Evolutionary conservation across 2,329 filamentous ascomycete genomes (phyloP), one percentile per base, ranked within the genome.

Genomic region (Pezicula radicicola): DNA sequence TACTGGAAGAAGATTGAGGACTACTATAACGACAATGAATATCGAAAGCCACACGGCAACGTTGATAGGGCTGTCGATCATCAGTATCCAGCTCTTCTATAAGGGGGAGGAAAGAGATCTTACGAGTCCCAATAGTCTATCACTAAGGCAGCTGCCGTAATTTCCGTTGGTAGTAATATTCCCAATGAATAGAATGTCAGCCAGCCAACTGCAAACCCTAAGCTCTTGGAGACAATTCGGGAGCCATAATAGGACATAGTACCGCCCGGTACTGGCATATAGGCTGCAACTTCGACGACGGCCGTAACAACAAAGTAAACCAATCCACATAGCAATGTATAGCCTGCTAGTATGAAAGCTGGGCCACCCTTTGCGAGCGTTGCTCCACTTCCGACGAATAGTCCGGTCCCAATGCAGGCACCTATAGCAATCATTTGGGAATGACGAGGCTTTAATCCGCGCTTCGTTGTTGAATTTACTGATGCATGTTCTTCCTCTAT

Each of bases 301-400:
- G 69, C 62, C 65, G 80, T 80, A 78, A 81, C 80, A 50, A 81
- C 68, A 49, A 72, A 68, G 73, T 75, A 81, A 25, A 81, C 77
- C 9, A 81, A 62, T 3, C 70, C 25, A 72, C 79, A 79, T 77
- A 80, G 79, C 57, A 71, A 72, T 6, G 80, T 60, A 66, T 89
- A 91, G 21, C 81, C 84, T 67, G 91, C 84, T 65, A 91, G 78
- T 15, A 91, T 70, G 0, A 87, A 84, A 5, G 84, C 86, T 3
- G 84, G 84, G 2, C 84, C 84, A 27, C 78, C 76, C 9, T 71
- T 69, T 33, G 76, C 71, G 48, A 86, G 70, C 48, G 83, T 81
- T 52, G 69, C 69, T 21, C 83, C 83, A 36, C 79, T 82, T 51
- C 82, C 81, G 54, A 87, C 75, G 64, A 86, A 86, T 18, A 86